A percentile compares a stretch with the other conserved stretches of the same genome.
These are phyloP conservation scores for Penicillium sp. DNA, from an alignment of 2,329 filamentous ascomycete genomes.

Conservation along the genomic window DNA sequence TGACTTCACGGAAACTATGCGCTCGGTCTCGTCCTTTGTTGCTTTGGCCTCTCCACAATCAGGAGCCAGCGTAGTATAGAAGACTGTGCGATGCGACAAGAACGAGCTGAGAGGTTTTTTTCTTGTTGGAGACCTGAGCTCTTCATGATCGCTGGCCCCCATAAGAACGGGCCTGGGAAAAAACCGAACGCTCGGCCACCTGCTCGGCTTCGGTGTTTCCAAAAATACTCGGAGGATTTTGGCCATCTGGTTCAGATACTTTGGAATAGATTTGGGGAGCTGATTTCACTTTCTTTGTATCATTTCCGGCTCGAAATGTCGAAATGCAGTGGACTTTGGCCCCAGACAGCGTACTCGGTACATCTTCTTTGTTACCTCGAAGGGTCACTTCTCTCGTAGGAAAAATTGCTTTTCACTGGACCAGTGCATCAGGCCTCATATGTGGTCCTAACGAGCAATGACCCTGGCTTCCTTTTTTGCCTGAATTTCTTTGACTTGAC, in stretches of 20 bases:
- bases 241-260: too few species aligned
- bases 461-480: slow-evolving; percentile 1
- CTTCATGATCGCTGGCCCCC: neutral
- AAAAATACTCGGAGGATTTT: neutral
- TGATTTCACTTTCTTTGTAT: neutral
- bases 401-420: neutral
- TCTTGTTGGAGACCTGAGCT: neutral
- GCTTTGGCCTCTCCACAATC: neutral
- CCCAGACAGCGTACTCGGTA: neutral
- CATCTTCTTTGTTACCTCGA: neutral
- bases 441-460: neutral
- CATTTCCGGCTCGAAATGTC: neutral
- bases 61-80: neutral
- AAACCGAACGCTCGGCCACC: slow-evolving; percentile 2
- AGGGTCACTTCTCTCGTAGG: neutral
- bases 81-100: neutral
- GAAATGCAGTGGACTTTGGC: neutral
- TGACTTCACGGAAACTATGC: neutral
- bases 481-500: neutral
- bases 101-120: neutral
- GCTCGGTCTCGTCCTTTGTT: neutral
- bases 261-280: neutral
- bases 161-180: neutral
- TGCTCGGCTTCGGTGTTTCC: neutral
- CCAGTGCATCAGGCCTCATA: neutral